Evolutionary conservation across 1,284 basidiomycete genomes (phyloP), one percentile per base, ranked within the genome.

Genomic region (Coniferiporia weirii): DNA sequence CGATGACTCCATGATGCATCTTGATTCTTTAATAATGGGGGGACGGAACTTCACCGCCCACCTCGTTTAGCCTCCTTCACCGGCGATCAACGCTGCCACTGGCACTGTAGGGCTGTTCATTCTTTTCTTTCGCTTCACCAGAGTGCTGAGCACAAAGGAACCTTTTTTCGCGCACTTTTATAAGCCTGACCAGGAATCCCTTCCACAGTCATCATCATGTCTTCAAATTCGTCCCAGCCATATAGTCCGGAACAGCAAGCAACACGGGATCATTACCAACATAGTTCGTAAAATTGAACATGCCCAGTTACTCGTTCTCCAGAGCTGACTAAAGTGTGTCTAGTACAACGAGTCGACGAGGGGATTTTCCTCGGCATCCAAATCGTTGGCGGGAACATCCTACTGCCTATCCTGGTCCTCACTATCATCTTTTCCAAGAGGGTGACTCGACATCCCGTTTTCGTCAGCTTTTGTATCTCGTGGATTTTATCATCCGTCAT

Each of bases 401-500:
- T 63, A 7, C 48, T 65, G 17, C 54, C 55, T 10, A 54, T 65
- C 9, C 59, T 65, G 4, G 47, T 65, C 22, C 54, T 60, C 15
- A 63, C 64, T 8, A 58, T 56, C 43, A 48, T 62, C 13, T 50
- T 65, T 12, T 63, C 62, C 3, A 47, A 44, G 17, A 59, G 43
- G 47, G 46, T 63, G 19, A 43, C 51, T 6, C 52, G 62, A 3
- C 57, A 62, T 53, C 60, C 62, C 3, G 54, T 65, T 32, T 65
- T 65, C 38, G 50, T 62, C 8, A 59, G 38, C 44, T 62, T 62
- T 44, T 62, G 61, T 27, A 19, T 59, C 3, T 62, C 57, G 12
- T 62, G 61, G 61, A 59, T 59, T n/a, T 49, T 62, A 17, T 62
- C 61, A 34, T 62, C 61, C 8, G 34, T 62, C 17, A n/a, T 48